Percentiles rank a stretch among this genome's conserved stretches.
Evolutionary conservation across 1,284 basidiomycete species (phyloP).

Genomic region (Coriolopsis trogii): DNA sequence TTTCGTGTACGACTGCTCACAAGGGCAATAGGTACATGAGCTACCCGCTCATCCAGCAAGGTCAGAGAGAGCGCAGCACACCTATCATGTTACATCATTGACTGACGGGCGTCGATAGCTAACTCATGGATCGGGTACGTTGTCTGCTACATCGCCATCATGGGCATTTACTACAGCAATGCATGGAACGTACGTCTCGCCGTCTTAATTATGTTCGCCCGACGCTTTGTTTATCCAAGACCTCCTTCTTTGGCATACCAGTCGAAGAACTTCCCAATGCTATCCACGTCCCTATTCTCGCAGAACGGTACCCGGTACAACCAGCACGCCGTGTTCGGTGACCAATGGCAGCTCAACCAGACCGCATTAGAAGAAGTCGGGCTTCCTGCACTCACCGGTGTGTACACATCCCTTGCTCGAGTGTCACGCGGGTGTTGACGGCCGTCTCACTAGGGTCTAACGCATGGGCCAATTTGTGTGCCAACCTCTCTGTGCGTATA

Average conservation of each 20-base stretch:
- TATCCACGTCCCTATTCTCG: constrained; percentile 64
- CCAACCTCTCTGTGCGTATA: constrained; percentile 51
- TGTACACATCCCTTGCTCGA: no score
- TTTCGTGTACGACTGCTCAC: no score
- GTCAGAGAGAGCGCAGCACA: no score
- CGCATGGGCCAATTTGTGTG: constrained; percentile 56
- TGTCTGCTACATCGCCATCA: constrained; percentile 57
- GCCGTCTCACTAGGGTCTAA: constrained; percentile 44
- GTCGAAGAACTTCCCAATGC: constrained; percentile 61
- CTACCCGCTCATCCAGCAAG: constrained; percentile 54
- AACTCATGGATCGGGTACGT: constrained; percentile 60
- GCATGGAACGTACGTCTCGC: constrained; percentile 49
- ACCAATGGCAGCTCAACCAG: constrained; percentile 52
- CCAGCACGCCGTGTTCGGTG: constrained; percentile 56
- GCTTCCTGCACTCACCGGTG: constrained; percentile 43
- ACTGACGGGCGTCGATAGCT: no score
- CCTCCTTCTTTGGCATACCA: no score
- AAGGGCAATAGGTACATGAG: constrained; percentile 56
- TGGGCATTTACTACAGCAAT: constrained; percentile 63
- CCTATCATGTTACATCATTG: no score
- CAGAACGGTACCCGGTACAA: constrained; percentile 57
- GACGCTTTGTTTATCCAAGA: no score
- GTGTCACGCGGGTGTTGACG: background rate
- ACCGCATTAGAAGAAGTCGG: constrained; percentile 58
- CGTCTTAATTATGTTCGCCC: background rate